A percentile compares a stretch with the other conserved stretches of the same genome.
These are phyloP conservation scores for Lactarius quietus DNA, from an alignment of 768 basidiomycete species.

Conservation along the genomic window DNA sequence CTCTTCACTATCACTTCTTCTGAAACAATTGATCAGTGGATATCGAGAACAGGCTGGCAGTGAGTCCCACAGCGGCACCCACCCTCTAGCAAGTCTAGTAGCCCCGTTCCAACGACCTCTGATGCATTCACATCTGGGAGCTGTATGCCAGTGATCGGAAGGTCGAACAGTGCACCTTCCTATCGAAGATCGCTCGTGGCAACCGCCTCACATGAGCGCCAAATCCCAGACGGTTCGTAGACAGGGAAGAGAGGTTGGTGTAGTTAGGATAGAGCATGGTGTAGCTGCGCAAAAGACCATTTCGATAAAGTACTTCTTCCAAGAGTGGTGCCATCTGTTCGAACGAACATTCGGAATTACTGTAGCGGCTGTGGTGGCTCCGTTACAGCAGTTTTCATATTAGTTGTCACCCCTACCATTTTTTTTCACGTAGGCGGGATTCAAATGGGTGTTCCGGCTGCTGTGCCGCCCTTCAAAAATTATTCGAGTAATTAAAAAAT, in stretches of 20 bases:
- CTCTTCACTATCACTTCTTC: constrained; percentile 33
- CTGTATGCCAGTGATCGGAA: constrained; percentile 72
- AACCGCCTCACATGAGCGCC: constrained; percentile 72
- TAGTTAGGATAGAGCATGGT: constrained; percentile 91
- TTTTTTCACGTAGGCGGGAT: too few relatives aligned
- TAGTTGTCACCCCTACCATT: too few relatives aligned
- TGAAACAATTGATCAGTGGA: constrained; percentile 38
- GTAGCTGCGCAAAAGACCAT: constrained; percentile 74
- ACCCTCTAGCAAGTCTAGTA: constrained; percentile 59
- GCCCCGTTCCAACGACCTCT: constrained; percentile 30
- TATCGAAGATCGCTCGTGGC: constrained; percentile 43
- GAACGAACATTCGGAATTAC: constrained; percentile 77
- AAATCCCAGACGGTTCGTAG: constrained; percentile 89
- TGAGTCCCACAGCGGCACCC: constrained; percentile 47
- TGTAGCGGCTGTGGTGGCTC: constrained; percentile 37
- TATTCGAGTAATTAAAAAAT: too few relatives aligned
- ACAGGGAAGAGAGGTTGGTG: constrained; percentile 62
- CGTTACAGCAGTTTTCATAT: too few relatives aligned
- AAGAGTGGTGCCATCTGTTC: constrained; percentile 75
- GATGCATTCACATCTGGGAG: constrained; percentile 34
- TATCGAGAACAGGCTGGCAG: constrained; percentile 72
- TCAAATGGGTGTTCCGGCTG: too few relatives aligned
- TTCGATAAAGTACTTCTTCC: constrained; percentile 91
- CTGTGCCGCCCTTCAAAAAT: too few relatives aligned
- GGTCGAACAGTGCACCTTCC: constrained; percentile 59